Evolutionary conservation across 148 eudicot genomes (phyloP).

Genomic region (Silene uniflora): DNA sequence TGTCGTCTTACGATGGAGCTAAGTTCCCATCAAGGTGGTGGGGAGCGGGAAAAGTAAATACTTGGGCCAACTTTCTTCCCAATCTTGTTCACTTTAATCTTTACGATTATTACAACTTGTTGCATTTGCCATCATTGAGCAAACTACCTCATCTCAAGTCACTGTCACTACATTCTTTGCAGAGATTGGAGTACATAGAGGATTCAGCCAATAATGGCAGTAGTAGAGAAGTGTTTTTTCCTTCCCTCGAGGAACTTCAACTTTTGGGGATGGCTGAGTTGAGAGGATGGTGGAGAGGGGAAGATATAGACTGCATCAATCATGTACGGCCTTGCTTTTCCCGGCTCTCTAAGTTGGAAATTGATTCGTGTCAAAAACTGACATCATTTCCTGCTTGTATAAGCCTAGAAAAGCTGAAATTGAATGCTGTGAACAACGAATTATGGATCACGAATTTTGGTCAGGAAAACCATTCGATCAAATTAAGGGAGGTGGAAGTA

Average conservation of each 20-base stretch:
- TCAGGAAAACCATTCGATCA: background rate
- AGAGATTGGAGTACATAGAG: too few species aligned
- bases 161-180: too few species aligned
- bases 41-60: too few species aligned
- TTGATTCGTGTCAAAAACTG: background rate
- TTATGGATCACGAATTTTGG: background rate
- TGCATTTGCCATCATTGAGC: too few species aligned
- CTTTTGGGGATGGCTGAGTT: background rate
- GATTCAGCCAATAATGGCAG: background rate
- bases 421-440: background rate
- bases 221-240: background rate
- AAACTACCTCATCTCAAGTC: too few species aligned
- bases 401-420: background rate
- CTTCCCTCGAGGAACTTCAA: slow-evolving; percentile 15
- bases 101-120: too few species aligned
- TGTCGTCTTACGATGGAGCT: too few species aligned
- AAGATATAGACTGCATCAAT: background rate
- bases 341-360: background rate
- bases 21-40: too few species aligned
- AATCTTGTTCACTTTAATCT: too few species aligned
- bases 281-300: slow-evolving; percentile 3
- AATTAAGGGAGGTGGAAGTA: background rate
- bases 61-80: too few species aligned
- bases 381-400: slow-evolving; percentile 1
- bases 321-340: background rate